These are phyloP conservation scores for Aspergillus haitiensis DNA, from an alignment of 495 filamentous ascomycete genomes.

Conservation along the genomic window DNA sequence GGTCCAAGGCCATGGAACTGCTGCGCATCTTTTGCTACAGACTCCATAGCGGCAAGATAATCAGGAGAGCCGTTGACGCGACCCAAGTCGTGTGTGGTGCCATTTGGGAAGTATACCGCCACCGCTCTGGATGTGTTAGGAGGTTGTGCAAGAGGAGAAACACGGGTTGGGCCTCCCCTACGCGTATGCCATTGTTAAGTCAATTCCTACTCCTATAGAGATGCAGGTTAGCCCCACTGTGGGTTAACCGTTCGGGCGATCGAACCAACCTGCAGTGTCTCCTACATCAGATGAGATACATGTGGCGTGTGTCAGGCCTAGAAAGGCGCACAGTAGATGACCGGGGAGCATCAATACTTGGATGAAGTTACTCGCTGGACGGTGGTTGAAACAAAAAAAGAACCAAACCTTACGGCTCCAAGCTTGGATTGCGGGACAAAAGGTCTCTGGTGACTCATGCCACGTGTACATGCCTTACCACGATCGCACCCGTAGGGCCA, in stretches of 20 bases:
- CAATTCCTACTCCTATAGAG: not conserved
- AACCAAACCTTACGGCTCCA: too few species aligned
- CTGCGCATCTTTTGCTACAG: not conserved
- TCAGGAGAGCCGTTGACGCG: conserved; percentile 1
- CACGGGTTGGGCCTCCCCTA: not conserved
- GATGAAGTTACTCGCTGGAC: too few species aligned
- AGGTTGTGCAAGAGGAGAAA: not conserved
- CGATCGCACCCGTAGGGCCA: too few species aligned
- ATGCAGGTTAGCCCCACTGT: not conserved
- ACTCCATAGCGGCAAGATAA: conserved; percentile 2
- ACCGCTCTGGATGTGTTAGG: conserved; percentile 3
- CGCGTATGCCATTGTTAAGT: conserved; percentile 2
- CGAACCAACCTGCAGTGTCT: not conserved
- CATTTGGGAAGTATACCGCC: not conserved
- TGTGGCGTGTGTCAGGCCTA: not conserved
- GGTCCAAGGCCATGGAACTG: not conserved
- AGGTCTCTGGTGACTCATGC: too few species aligned
- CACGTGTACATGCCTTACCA: too few species aligned
- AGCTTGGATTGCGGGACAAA: too few species aligned
- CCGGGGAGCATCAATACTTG: too few species aligned
- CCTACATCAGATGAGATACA: not conserved
- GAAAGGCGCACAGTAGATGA: not conserved
- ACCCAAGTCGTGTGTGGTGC: not conserved
- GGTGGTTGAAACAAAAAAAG: too few species aligned
- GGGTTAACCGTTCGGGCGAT: not conserved